A percentile compares a stretch with the other conserved stretches of the same genome.
Evolutionary conservation across 2,329 filamentous ascomycete genomes (phyloP).

Genomic region (Ophiostoma himal-ulmi): DNA sequence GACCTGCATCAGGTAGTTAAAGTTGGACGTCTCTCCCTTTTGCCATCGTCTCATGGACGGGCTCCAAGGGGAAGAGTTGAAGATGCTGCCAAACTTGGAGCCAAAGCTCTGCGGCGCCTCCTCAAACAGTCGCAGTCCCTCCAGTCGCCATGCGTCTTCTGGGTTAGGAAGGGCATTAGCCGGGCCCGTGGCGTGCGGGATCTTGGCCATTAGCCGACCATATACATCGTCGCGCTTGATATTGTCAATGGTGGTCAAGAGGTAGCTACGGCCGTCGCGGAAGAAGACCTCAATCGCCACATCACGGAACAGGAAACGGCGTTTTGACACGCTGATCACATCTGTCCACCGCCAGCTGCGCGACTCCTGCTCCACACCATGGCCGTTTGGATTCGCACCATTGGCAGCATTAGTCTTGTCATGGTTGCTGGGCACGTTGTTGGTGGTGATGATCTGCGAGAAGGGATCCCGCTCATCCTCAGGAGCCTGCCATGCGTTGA

Average conservation of each 20-base stretch:
- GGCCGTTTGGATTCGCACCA: constrained; percentile 34
- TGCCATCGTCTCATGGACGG: constrained; percentile 86
- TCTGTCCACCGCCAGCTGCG: constrained; percentile 92
- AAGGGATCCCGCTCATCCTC: constrained; percentile 90
- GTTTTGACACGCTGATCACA: constrained; percentile 90
- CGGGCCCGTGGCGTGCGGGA: constrained; percentile 69
- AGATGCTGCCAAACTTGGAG: constrained; percentile 86
- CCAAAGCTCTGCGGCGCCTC: constrained; percentile 61
- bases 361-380: constrained; percentile 67
- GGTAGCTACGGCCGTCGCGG: constrained; percentile 89
- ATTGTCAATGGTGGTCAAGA: constrained; percentile 76
- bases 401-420: constrained; percentile 42
- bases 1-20: constrained; percentile 96
- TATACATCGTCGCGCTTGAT: constrained; percentile 73
- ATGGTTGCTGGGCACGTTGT: constrained; percentile 35
- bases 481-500: constrained; percentile 92
- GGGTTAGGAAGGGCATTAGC: constrained; percentile 64
- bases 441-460: constrained; percentile 77
- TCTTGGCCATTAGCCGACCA: constrained; percentile 66
- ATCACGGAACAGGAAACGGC: constrained; percentile 89
- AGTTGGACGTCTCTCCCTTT: constrained; percentile 93
- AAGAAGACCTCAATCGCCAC: constrained; percentile 98
- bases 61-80: constrained; percentile 75
- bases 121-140: constrained; percentile 66
- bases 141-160: constrained; percentile 87